Evolutionary conservation across 257 asterid genomes (phyloP), one percentile per base, ranked within the genome.

Genomic region (Primulina tabacum): DNA sequence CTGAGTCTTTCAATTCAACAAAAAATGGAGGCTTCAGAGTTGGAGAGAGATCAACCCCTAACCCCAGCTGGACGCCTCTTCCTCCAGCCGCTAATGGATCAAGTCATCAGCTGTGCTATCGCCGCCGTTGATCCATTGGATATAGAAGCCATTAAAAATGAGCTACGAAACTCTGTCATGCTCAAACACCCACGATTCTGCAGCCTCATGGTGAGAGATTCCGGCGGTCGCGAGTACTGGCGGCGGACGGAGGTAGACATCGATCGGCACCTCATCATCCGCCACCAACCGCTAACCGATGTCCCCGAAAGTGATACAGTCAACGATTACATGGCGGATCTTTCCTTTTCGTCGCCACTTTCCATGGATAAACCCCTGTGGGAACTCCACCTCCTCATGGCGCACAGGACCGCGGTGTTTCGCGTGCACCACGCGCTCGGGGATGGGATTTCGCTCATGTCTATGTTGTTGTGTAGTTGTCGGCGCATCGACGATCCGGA

Each of bases 341-440:
- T 92, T 4, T 10, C 88, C 18, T 86, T 83, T 20, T 86, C 94
- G 11, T 73, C 92, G 12, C 92, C 95, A 0, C 80, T 92, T n/a
- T 69, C 86, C 65, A 6, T 77, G 17, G 91, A 89, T 32, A 92
- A 92, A 57, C 98, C 95, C 0, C 77, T 92, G 28, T 92, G 98
- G 98, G 96, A 92, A 73, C 17, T 92, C 7, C 98, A 89, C 55
- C 75, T 92, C 0, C 83, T 92, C 5, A 38, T 81, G 81, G 92
- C 89, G 33, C 90, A 88, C 24, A 86, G 70, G 0, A 82, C 85
- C 40, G 11, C 28, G 2, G 76, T 89, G 5, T 78, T 85, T 76
- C 90, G 96, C 1, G 55, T 86, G 73, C 96, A 92, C 83, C 98
- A 92, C 80, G 83, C 98, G 65, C 83, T 92, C 6, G 98, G 98